A percentile compares a stretch with the other conserved stretches of the same genome.
phyloP scores from a whole-genome alignment of 192 early-diverging fungal genomes.

The Thoreauomyces humboldtii region DNA sequence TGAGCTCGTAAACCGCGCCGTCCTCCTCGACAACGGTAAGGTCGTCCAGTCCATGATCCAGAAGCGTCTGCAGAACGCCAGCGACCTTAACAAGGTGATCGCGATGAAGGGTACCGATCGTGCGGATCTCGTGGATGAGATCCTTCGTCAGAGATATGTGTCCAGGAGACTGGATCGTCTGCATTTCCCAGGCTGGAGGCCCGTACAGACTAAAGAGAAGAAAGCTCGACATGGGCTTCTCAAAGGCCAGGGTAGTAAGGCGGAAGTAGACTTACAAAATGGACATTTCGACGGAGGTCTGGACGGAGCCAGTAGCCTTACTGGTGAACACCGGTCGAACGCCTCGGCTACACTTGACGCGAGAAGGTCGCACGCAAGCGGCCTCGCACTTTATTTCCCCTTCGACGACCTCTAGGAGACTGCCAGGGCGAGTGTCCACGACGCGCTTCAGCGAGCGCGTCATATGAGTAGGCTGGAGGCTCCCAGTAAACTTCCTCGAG shows the following conservation, averaged over 20 bases:
- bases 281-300: conserved; percentile 6
- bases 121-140: conserved; percentile 13
- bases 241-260: neutral
- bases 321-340: neutral
- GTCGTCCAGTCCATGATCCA: neutral
- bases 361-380: neutral
- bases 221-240: neutral
- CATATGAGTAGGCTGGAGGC: neutral
- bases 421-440: neutral
- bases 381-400: neutral
- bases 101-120: conserved; percentile 7
- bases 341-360: neutral
- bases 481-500: neutral
- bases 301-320: neutral
- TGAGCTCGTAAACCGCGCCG: conserved; percentile 19
- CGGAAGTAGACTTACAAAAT: conserved; percentile 14
- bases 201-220: conserved; percentile 16
- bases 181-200: conserved; percentile 30
- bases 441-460: neutral
- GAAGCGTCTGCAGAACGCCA: conserved; percentile 8
- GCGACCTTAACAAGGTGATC: conserved; percentile 14
- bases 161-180: neutral
- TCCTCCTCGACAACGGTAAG: conserved; percentile 2
- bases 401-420: neutral
- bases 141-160: neutral